Base-by-base conservation (phyloP, 2,329 filamentous ascomycete species). In the Cladobotryum protrusum region DNA sequence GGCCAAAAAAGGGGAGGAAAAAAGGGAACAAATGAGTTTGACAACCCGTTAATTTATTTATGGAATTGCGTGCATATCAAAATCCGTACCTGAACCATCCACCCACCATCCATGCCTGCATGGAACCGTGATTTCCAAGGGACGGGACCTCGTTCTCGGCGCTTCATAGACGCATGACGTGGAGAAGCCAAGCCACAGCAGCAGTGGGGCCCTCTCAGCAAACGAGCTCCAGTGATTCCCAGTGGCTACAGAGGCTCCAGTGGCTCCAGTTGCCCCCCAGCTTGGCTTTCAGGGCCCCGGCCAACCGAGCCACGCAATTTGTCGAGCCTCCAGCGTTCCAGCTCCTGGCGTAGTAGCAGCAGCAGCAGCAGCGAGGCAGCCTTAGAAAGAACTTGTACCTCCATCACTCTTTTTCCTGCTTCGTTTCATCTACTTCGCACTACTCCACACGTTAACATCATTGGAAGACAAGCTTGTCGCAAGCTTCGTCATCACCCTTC, bases 221-320 rank as follows among this genome's bases (percentile, higher is more conserved):
- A 36, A 29, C 24, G 24, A 29, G 24, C 24, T 29, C 24, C 24
- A 29, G 24, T 9, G 24, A 9, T 29, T 29, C 24, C 24, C 24
- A 29, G 24, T 29, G 24, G 24, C 24, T 29, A 29, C 24, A 29
- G 24, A 6, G 24, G 24, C 24, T 29, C 7, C 24, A 29, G 24
- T 39, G 36, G 36, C 36, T 39, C 36, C 24, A 29, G 7, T 29
- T 29, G 24, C 24, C 24, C 24, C 24, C 24, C 24, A 29, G 24
- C 24, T 29, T 29, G 24, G 24, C 24, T 29, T 29, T 29, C 24
- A 29, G 24, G 24, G 24, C 24, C 24, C 24, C 24, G 11, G 24
- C n/a, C 34, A 11, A 35, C 35, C 35, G 15, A 51, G 53, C 53
- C 53, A 49, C 53, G 48, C 53, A 55, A 55, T 55, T 53, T 54